Evolutionary conservation across 2,329 filamentous ascomycete genomes (phyloP).

Genomic region (Aspergillus costaricaensis): DNA sequence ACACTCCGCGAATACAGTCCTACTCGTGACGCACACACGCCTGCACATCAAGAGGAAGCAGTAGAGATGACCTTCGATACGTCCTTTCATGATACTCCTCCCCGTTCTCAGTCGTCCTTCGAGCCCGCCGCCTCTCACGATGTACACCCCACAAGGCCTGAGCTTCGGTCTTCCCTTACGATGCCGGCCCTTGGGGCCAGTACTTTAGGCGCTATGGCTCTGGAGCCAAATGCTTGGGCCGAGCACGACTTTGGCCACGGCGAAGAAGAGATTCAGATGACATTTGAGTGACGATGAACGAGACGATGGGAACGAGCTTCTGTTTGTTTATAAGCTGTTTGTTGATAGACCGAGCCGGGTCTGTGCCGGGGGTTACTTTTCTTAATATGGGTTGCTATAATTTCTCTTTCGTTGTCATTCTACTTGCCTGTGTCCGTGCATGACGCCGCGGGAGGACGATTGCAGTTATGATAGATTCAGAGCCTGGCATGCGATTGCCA

Average conservation of each 20-base stretch:
- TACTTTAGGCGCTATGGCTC: slow-evolving; percentile 31
- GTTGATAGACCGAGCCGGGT: not conserved
- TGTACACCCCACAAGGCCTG: slow-evolving; percentile 25
- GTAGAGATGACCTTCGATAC: slow-evolving; percentile 74
- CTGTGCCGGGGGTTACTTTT: not conserved
- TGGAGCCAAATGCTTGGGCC: slow-evolving; percentile 68
- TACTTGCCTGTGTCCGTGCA: not conserved
- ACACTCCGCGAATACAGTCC: slow-evolving; percentile 18
- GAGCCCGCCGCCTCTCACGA: slow-evolving; percentile 15
- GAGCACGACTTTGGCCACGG: slow-evolving; percentile 53
- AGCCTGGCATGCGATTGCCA: not conserved
- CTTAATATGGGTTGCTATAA: not conserved
- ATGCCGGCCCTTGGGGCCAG: slow-evolving; percentile 31
- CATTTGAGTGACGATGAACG: slow-evolving; percentile 64
- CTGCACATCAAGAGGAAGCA: slow-evolving; percentile 32
- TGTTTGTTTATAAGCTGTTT: slow-evolving; percentile 9
- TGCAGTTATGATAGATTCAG: not conserved
- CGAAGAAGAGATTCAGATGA: slow-evolving; percentile 77
- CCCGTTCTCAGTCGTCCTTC: slow-evolving; percentile 22
- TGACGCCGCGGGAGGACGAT: not conserved
- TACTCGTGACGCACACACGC: slow-evolving; percentile 13
- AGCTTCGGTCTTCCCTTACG: slow-evolving; percentile 35
- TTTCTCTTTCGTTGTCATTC: not conserved
- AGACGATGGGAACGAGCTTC: slow-evolving; percentile 8
- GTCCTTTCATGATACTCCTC: slow-evolving; percentile 52